Percentiles rank a stretch among this genome's conserved stretches.
phyloP scores from a whole-genome alignment of 768 basidiomycete species.

The Termitomyces sp. region DNA sequence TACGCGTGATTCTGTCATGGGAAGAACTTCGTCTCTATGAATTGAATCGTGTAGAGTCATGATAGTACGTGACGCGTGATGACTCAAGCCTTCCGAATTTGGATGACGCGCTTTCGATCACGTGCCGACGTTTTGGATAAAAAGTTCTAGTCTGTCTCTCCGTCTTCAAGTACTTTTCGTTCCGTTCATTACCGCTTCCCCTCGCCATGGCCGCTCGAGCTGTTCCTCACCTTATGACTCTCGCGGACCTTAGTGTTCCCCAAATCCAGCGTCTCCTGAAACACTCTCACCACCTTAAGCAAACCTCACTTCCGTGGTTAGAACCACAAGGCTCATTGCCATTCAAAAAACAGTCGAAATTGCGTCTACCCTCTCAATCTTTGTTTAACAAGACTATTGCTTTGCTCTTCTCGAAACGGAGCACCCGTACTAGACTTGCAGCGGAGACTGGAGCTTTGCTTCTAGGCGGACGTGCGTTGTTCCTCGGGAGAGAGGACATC shows the following conservation, averaged over 20 bases:
- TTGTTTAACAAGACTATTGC: slow-evolving; percentile 84
- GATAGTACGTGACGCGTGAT: too few relatives aligned
- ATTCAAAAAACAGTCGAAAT: slow-evolving; percentile 26
- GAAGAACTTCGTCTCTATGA: too few relatives aligned
- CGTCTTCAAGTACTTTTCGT: background rate
- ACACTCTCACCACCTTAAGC: slow-evolving; percentile 66
- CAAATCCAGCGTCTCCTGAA: slow-evolving; percentile 68
- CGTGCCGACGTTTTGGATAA: background rate
- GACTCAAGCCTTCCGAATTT: background rate
- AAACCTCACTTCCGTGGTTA: slow-evolving; percentile 63
- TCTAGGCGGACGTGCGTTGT: slow-evolving; percentile 87
- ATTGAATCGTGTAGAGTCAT: background rate
- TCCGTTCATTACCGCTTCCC: background rate
- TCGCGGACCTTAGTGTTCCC: slow-evolving; percentile 79
- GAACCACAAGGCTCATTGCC: slow-evolving; percentile 43
- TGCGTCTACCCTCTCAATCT: slow-evolving; percentile 68
- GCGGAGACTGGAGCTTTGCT: slow-evolving; percentile 78
- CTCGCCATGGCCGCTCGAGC: slow-evolving; percentile 11
- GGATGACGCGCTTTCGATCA: slow-evolving; percentile 3
- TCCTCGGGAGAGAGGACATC: slow-evolving; percentile 86
- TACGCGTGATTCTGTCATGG: background rate
- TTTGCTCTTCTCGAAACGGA: slow-evolving; percentile 88
- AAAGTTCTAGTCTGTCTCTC: slow-evolving; percentile 6
- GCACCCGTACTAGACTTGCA: slow-evolving; percentile 86
- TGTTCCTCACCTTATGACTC: slow-evolving; percentile 76